Conservation (phyloP, 345 rosid species). For the Microcos paniculata region DNA sequence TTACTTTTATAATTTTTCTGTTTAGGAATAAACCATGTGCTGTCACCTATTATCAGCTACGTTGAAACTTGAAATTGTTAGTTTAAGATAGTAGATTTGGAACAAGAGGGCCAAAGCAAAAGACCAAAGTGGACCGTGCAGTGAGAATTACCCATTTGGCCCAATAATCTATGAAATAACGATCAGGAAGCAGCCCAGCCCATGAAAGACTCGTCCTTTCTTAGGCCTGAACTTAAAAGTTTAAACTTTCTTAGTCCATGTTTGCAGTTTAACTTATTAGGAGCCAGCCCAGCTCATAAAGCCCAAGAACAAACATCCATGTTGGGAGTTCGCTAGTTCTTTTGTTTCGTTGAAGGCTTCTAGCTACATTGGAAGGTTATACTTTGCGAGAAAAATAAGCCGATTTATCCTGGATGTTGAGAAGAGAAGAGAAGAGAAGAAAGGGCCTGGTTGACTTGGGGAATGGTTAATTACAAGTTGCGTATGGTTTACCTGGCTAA, state of each 20-base stretch:
- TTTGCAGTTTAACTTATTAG: not conserved
- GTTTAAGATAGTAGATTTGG: not conserved
- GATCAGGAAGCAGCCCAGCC: not conserved
- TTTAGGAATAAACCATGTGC: not conserved
- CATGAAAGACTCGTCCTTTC: not conserved
- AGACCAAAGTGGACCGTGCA: no score
- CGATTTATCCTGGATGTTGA: not conserved
- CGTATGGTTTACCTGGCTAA: not conserved
- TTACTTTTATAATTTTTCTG: not conserved
- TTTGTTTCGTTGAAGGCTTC: no score
- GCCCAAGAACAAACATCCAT: not conserved
- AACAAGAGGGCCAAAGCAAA: not conserved
- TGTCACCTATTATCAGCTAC: no score
- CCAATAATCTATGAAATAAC: not conserved
- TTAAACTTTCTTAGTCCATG: not conserved
- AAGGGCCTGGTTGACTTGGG: not conserved
- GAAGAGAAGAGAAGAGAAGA: not conserved
- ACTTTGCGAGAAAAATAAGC: not conserved
- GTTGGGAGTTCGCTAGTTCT: not conserved
- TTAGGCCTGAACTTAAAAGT: no score
- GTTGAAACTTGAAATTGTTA: not conserved
- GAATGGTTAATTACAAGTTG: not conserved
- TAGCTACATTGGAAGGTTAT: not conserved
- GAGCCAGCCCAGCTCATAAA: not conserved
- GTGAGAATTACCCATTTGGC: not conserved